These are phyloP conservation scores for Hymenoscyphus occultus DNA, from an alignment of 2,329 filamentous ascomycete species.

Conservation along the genomic window DNA sequence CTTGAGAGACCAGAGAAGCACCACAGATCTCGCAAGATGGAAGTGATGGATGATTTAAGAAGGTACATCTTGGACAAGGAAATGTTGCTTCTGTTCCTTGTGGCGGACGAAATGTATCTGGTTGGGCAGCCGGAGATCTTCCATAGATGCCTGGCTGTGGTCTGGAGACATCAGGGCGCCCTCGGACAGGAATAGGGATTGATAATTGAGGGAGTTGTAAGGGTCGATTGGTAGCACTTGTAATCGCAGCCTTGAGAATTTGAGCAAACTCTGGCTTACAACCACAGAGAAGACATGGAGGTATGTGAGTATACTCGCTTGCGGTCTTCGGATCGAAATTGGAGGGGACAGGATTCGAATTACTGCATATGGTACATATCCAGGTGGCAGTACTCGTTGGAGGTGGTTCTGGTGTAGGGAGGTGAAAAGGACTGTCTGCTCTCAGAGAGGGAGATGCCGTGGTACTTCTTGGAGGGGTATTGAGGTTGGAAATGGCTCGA, in stretches of 20 bases:
- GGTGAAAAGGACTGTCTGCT: slow-evolving; percentile 43
- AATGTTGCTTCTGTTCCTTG: slow-evolving; percentile 45
- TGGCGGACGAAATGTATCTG: not conserved
- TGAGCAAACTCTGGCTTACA: slow-evolving; percentile 85
- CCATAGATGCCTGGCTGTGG: slow-evolving; percentile 27
- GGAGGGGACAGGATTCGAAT: slow-evolving; percentile 86
- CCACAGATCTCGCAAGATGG: slow-evolving; percentile 88
- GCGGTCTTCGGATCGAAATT: slow-evolving; percentile 88
- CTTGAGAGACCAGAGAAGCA: slow-evolving; percentile 63
- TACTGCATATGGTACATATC: slow-evolving; percentile 95
- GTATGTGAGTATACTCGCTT: slow-evolving; percentile 73
- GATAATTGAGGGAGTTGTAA: slow-evolving; percentile 30
- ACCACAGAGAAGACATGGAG: slow-evolving; percentile 87
- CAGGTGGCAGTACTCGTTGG: slow-evolving; percentile 69
- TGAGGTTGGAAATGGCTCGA: slow-evolving; percentile 48
- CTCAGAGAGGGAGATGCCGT: slow-evolving; percentile 47
- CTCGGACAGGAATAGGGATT: slow-evolving; percentile 33
- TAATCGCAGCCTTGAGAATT: slow-evolving; percentile 82
- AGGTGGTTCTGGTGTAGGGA: slow-evolving; percentile 45
- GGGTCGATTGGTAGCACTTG: slow-evolving; percentile 61
- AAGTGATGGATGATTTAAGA: slow-evolving; percentile 86
- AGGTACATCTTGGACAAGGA: slow-evolving; percentile 85
- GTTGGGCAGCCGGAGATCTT: slow-evolving; percentile 13
- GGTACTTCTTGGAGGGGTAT: slow-evolving; percentile 46
- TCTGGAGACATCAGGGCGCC: slow-evolving; percentile 23